phyloP scores from a whole-genome alignment of 345 rosid species.

The Sisymbrium irio region DNA sequence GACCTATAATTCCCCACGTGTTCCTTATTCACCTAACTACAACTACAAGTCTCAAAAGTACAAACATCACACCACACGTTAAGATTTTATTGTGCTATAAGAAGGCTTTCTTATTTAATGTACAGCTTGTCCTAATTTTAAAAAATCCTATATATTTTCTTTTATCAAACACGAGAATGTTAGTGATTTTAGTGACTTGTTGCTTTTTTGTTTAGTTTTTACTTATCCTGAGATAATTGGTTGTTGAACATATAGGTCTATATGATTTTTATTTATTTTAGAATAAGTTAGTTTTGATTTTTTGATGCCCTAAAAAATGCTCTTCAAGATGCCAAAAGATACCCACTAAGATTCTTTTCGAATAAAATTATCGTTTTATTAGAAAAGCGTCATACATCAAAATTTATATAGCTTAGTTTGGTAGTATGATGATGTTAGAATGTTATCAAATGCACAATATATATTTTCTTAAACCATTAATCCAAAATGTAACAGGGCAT shows the following conservation, averaged over 20 bases:
- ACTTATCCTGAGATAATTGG: too few species aligned
- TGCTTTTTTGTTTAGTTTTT: not conserved
- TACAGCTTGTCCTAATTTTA: not conserved
- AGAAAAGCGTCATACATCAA: not conserved
- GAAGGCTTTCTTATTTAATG: not conserved
- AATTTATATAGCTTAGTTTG: too few species aligned
- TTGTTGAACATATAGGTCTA: too few species aligned
- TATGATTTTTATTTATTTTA: too few species aligned
- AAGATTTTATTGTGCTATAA: not conserved
- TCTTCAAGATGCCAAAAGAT: not conserved
- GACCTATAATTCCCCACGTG: not conserved
- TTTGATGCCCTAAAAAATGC: not conserved
- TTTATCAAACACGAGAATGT: not conserved
- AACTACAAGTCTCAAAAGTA: constrained; percentile 3
- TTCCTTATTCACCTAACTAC: constrained; percentile 24
- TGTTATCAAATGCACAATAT: not conserved
- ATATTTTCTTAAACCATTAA: too few species aligned
- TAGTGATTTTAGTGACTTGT: not conserved
- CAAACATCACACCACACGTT: constrained; percentile 21
- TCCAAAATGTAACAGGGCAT: too few species aligned
- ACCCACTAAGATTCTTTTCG: not conserved
- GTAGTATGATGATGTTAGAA: not conserved
- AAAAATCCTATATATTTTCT: not conserved
- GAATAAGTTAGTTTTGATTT: too few species aligned
- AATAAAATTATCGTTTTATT: not conserved